Conservation (phyloP, 371 early-diverging fungal species). For the Massospora cicadina region DNA sequence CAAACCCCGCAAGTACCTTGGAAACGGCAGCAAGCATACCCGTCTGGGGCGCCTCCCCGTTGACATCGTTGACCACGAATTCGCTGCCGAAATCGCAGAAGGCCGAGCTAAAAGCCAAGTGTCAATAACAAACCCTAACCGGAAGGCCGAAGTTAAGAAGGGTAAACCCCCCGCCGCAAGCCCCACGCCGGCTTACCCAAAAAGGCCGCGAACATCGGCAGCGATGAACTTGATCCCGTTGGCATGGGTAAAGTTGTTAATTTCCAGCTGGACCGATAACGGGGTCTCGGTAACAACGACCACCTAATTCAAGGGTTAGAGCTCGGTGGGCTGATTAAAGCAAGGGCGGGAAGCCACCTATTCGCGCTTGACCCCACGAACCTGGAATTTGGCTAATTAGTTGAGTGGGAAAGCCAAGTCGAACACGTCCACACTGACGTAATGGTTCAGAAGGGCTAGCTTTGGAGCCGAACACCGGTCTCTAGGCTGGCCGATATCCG, state of each 20-base stretch:
- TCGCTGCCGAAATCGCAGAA: constrained; percentile 95
- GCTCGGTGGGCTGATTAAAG: background rate
- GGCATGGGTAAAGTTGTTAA: constrained; percentile 76
- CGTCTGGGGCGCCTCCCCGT: constrained; percentile 81
- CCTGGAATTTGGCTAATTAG: constrained; percentile 52
- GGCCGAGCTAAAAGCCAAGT: constrained; percentile 22
- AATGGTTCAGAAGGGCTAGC: constrained; percentile 92
- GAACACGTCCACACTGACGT: constrained; percentile 80
- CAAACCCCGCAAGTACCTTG: too few species aligned
- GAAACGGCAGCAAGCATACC: constrained; percentile 91
- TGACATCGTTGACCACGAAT: constrained; percentile 81
- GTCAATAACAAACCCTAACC: background rate
- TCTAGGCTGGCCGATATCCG: constrained; percentile 86
- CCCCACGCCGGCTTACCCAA: constrained; percentile 50
- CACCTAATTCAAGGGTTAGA: constrained; percentile 21
- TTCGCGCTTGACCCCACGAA: too few species aligned
- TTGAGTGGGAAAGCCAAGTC: constrained; percentile 54
- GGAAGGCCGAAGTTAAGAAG: constrained; percentile 7
- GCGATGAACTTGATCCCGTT: constrained; percentile 83
- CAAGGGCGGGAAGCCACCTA: too few species aligned
- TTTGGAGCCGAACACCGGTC: constrained; percentile 60
- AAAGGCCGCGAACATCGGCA: constrained; percentile 86
- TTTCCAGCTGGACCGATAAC: constrained; percentile 58
- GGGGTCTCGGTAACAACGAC: constrained; percentile 77
- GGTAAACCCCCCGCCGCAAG: too few species aligned